Evolutionary conservation across 2,329 filamentous ascomycete species (phyloP).

Genomic region (Ascochyta rabiei): DNA sequence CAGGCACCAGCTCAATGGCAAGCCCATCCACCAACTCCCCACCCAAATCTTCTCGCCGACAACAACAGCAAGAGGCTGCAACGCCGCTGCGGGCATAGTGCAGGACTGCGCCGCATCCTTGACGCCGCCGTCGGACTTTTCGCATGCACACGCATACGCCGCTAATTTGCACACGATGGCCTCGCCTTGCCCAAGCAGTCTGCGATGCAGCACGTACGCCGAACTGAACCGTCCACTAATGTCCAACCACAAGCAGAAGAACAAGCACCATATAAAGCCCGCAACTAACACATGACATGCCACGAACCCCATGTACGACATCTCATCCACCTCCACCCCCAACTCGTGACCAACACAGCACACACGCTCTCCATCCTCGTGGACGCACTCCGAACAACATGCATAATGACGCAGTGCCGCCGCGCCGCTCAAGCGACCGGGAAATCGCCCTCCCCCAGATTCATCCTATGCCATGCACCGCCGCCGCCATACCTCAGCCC

Average conservation of each 20-base stretch:
- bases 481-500: background rate
- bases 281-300: no score
- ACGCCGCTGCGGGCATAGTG: background rate
- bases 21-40: background rate
- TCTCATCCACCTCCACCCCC: background rate
- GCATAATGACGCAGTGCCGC: no score
- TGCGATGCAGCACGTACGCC: background rate
- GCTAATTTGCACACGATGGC: background rate
- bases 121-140: background rate
- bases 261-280: no score
- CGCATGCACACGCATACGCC: background rate
- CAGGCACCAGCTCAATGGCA: conserved; percentile 9
- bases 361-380: no score
- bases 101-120: conserved; percentile 8
- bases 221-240: background rate
- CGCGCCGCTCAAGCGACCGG: background rate
- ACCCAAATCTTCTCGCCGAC: conserved; percentile 13
- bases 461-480: background rate
- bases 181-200: no score
- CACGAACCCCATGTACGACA: background rate
- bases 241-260: no score
- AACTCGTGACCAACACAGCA: background rate
- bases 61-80: conserved; percentile 1
- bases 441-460: background rate
- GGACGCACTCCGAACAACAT: no score